Percentiles rank a stretch among this genome's conserved stretches.
phyloP scores from a whole-genome alignment of 83 land plant species.

The Thuja plicata region DNA sequence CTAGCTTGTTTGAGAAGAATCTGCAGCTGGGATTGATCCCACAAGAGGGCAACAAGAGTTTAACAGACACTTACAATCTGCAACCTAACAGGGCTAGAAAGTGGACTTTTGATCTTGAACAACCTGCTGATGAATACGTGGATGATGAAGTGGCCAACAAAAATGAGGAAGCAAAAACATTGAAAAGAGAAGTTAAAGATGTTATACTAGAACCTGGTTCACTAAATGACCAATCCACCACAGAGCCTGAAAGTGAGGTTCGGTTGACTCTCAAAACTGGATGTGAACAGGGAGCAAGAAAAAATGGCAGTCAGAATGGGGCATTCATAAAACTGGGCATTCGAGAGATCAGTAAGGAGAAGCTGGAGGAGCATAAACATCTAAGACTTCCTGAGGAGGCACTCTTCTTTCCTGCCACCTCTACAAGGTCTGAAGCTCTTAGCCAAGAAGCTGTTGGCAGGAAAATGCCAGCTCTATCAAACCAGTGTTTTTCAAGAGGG shows the following conservation, averaged over 20 bases:
- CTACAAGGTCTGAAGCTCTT: not conserved
- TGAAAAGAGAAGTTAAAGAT: not conserved
- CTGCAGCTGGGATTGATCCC: not conserved
- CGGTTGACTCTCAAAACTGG: constrained; percentile 1
- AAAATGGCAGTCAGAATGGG: constrained; percentile 9
- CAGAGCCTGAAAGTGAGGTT: constrained; percentile 8
- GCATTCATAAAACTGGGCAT: not conserved
- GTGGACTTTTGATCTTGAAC: not conserved
- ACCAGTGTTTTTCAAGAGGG: not conserved
- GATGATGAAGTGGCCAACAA: not conserved
- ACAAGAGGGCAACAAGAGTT: not conserved
- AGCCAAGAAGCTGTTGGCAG: not conserved
- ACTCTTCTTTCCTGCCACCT: constrained; percentile 1
- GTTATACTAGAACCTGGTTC: not conserved
- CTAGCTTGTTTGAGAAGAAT: constrained; percentile 7
- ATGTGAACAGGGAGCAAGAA: not conserved
- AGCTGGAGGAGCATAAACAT: constrained; percentile 8
- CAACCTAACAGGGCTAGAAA: not conserved
- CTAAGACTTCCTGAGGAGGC: not conserved
- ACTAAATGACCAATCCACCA: not conserved
- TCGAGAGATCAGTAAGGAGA: not conserved
- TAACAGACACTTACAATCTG: not conserved
- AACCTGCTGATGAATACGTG: constrained; percentile 9
- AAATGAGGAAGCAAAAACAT: not conserved
- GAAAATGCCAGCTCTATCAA: not conserved